phyloP scores from a whole-genome alignment of 306 rosid species.

The Astragalus glycyphyllos region DNA sequence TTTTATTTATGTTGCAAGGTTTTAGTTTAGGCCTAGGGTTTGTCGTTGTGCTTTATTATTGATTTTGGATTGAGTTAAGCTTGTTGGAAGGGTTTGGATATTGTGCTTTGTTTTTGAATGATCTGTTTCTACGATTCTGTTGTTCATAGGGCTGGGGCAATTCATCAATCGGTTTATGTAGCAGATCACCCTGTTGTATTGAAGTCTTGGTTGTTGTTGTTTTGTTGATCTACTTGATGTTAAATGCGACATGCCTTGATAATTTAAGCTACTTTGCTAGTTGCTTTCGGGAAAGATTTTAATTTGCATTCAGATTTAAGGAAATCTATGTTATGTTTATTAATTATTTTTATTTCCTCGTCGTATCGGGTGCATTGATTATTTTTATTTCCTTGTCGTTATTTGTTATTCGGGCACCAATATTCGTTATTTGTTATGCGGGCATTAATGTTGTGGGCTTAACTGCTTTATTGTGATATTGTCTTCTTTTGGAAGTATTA shows the following conservation, averaged over 20 bases:
- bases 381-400: too few species aligned
- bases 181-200: slow-evolving; percentile 2
- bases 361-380: not conserved
- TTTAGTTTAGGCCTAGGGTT: slow-evolving; percentile 1
- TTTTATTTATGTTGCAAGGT: not conserved
- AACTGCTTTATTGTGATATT: not conserved
- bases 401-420: not conserved
- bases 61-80: not conserved
- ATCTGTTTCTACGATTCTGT: not conserved
- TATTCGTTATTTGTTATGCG: not conserved
- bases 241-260: not conserved
- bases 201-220: not conserved
- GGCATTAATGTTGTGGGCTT: not conserved
- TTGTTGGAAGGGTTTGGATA: not conserved
- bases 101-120: not conserved
- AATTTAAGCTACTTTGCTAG: not conserved
- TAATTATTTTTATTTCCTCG: not conserved
- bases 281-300: not conserved
- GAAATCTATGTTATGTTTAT: not conserved
- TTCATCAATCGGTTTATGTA: not conserved
- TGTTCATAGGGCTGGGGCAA: not conserved
- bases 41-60: too few species aligned
- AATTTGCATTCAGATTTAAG: not conserved
- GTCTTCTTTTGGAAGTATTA: not conserved
- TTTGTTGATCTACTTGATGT: not conserved